These are phyloP conservation scores for Boletellus emodensis DNA, from an alignment of 768 basidiomycete genomes.

Conservation along the genomic window DNA sequence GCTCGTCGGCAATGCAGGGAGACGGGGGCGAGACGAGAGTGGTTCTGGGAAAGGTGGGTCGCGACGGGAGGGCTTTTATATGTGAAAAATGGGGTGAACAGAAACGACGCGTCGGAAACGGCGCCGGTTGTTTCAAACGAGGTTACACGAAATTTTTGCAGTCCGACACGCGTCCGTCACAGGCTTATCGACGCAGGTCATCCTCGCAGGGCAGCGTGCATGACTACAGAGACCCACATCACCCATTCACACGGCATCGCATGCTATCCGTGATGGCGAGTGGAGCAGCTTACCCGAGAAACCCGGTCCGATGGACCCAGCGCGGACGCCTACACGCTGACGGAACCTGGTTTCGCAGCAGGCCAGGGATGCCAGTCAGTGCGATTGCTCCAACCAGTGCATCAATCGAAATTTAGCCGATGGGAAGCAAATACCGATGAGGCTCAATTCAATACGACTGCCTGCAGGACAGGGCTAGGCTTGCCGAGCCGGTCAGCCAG, in stretches of 20 bases:
- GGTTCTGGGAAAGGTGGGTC: neutral
- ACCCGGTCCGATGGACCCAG: neutral
- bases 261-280: neutral
- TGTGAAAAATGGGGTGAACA: conserved; percentile 15
- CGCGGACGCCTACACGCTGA: no score
- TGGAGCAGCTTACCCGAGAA: neutral
- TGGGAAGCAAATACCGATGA: conserved; percentile 5
- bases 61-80: conserved; percentile 24
- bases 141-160: neutral
- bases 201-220: no score
- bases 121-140: conserved; percentile 19
- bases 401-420: conserved; percentile 1
- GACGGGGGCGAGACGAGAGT: neutral
- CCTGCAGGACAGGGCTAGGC: conserved; percentile 1
- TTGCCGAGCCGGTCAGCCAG: neutral
- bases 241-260: no score
- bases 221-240: no score
- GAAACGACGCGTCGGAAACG: conserved; percentile 5
- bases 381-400: neutral
- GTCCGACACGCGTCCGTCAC: no score
- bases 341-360: no score
- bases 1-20: neutral
- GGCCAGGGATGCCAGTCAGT: no score
- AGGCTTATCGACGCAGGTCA: no score
- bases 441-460: neutral